A percentile compares a stretch with the other conserved stretches of the same genome.
Conservation (phyloP, 176 grass and related monocot species). For the Chloris gayana region DNA sequence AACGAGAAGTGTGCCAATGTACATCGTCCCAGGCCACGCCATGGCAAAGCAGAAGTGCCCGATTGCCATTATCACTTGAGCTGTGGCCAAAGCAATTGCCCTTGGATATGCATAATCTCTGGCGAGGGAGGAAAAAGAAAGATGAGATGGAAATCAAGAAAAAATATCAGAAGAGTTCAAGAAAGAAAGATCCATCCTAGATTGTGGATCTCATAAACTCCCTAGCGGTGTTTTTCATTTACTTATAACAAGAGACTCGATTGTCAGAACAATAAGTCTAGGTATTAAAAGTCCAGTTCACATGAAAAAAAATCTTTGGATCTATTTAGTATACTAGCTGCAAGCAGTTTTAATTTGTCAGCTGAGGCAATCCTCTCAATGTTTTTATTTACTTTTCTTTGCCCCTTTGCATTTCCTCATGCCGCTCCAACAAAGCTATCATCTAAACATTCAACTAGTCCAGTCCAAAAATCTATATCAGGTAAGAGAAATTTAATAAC, state of each 20-base stretch:
- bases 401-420: slow-evolving; percentile 1
- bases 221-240: background rate
- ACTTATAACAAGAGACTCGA: background rate
- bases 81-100: slow-evolving; percentile 67
- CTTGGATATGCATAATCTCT: slow-evolving; percentile 89
- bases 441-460: background rate
- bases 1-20: slow-evolving; percentile 54
- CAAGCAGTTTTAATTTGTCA: background rate
- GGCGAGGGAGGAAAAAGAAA: slow-evolving; percentile 6
- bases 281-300: background rate
- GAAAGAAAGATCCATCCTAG: background rate
- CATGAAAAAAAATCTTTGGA: background rate
- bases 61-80: slow-evolving; percentile 76
- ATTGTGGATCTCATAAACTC: background rate
- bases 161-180: background rate
- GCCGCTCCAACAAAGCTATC: background rate
- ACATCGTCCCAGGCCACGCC: slow-evolving; percentile 68
- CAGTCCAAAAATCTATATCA: background rate
- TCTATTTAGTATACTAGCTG: background rate
- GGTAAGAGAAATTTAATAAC: background rate
- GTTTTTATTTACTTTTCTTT: background rate
- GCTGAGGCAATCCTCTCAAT: background rate
- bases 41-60: slow-evolving; percentile 87
- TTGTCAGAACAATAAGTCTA: background rate
- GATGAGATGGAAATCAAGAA: background rate